Conservation (phyloP, 805 yeast genomes). For the Pichia deserticola region DNA sequence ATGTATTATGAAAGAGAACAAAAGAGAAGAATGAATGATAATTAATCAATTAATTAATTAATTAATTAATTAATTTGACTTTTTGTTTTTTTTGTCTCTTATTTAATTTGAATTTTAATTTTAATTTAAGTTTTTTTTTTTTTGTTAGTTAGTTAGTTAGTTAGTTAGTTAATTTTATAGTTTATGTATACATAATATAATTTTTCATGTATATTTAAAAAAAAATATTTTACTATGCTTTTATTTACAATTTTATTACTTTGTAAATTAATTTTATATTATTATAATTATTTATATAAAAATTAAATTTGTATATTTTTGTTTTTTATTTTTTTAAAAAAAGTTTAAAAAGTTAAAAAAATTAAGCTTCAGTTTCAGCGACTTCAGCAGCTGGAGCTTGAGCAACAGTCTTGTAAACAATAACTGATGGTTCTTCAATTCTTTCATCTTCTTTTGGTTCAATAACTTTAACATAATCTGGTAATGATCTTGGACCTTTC, state of each 20-base stretch:
- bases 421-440: slow-evolving; percentile 74
- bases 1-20: slow-evolving; percentile 54
- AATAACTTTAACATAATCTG: slow-evolving; percentile 86
- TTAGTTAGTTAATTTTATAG: too few relatives aligned
- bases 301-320: too few relatives aligned
- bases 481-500: slow-evolving; percentile 84
- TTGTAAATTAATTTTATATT: too few relatives aligned
- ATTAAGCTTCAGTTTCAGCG: slow-evolving; percentile 24
- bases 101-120: too few relatives aligned
- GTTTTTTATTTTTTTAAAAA: background rate
- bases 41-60: background rate
- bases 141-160: too few relatives aligned
- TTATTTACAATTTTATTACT: too few relatives aligned
- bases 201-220: too few relatives aligned
- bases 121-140: too few relatives aligned
- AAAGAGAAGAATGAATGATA: slow-evolving; percentile 23
- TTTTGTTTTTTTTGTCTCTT: too few relatives aligned
- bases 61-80: background rate
- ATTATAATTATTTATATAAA: too few relatives aligned
- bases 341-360: background rate
- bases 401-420: slow-evolving; percentile 49
- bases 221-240: too few relatives aligned
- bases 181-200: too few relatives aligned
- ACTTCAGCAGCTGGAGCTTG: slow-evolving; percentile 26
- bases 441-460: slow-evolving; percentile 94